Conservation (phyloP, 768 basidiomycete species). For the Bullera alba region DNA sequence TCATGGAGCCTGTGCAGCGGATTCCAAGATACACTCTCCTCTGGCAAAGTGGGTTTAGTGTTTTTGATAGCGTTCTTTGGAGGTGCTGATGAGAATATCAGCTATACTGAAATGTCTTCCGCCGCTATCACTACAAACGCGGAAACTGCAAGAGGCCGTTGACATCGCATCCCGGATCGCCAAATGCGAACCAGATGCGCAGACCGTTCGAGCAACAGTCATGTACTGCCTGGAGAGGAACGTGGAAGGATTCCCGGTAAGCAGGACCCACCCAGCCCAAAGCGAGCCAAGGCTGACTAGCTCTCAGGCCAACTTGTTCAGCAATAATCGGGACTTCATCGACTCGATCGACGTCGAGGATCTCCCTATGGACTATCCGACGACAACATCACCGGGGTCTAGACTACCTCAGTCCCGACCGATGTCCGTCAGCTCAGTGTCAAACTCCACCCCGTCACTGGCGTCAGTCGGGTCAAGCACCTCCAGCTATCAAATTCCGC, state of each 20-base stretch:
- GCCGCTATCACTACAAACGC: slow-evolving; percentile 65
- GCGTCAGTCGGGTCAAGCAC: slow-evolving; percentile 19
- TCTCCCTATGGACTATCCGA: slow-evolving; percentile 26
- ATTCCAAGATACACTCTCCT: slow-evolving; percentile 90
- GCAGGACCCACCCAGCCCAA: slow-evolving; percentile 5
- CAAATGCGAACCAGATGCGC: slow-evolving; percentile 80
- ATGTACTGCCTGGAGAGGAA: slow-evolving; percentile 77
- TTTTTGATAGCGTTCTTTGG: neutral
- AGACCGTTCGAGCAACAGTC: slow-evolving; percentile 79
- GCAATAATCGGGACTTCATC: slow-evolving; percentile 75
- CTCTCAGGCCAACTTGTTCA: slow-evolving; percentile 65
- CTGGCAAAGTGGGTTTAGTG: slow-evolving; percentile 55
- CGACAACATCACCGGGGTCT: slow-evolving; percentile 9
- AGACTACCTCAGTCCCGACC: slow-evolving; percentile 8
- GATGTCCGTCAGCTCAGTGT: slow-evolving; percentile 49
- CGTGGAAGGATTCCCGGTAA: slow-evolving; percentile 77
- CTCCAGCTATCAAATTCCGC: slow-evolving; percentile 3
- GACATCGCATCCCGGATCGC: slow-evolving; percentile 86
- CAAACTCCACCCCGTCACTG: slow-evolving; percentile 43
- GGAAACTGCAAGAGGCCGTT: slow-evolving; percentile 73
- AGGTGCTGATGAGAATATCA: slow-evolving; percentile 19
- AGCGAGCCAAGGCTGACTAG: neutral
- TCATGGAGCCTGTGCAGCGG: slow-evolving; percentile 94
- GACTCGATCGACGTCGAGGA: slow-evolving; percentile 94
- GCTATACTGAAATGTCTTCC: slow-evolving; percentile 88